A percentile compares a stretch with the other conserved stretches of the same genome.
Evolutionary conservation across 139 green algal genomes (phyloP).

Genomic region (Chlorella sorokiniana): DNA sequence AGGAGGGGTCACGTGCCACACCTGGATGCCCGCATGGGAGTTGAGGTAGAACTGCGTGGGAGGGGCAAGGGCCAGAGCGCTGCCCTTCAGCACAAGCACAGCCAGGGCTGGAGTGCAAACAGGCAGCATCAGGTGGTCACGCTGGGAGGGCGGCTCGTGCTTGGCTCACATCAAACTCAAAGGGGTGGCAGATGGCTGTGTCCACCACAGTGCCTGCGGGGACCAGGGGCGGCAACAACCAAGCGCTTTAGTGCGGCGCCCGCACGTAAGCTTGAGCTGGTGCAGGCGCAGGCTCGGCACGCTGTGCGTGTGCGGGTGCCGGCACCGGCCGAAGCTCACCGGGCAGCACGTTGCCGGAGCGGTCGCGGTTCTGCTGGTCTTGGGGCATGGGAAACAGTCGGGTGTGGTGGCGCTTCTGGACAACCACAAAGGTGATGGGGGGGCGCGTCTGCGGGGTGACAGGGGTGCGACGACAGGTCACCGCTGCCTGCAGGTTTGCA

Average conservation of each 20-base stretch:
- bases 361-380: slow-evolving; percentile 36
- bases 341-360: slow-evolving; percentile 47
- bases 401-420: slow-evolving; percentile 77
- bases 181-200: slow-evolving; percentile 56
- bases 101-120: not conserved
- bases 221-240: too few species aligned
- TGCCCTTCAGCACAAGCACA: not conserved
- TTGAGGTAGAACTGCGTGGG: slow-evolving; percentile 86
- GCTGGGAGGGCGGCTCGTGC: not conserved
- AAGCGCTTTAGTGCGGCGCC: not conserved
- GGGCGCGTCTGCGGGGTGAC: slow-evolving; percentile 57
- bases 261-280: not conserved
- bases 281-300: not conserved
- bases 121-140: not conserved
- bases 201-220: slow-evolving; percentile 81
- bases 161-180: slow-evolving; percentile 8
- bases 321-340: slow-evolving; percentile 24
- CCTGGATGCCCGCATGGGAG: slow-evolving; percentile 79
- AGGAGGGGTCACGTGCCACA: not conserved
- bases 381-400: slow-evolving; percentile 47
- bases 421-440: slow-evolving; percentile 83
- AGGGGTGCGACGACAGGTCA: too few species aligned
- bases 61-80: too few species aligned
- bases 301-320: not conserved
- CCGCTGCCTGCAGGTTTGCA: not conserved